These are phyloP conservation scores for Discostella stelligeroides DNA, from an alignment of 108 stramenopile species.

Conservation along the genomic window DNA sequence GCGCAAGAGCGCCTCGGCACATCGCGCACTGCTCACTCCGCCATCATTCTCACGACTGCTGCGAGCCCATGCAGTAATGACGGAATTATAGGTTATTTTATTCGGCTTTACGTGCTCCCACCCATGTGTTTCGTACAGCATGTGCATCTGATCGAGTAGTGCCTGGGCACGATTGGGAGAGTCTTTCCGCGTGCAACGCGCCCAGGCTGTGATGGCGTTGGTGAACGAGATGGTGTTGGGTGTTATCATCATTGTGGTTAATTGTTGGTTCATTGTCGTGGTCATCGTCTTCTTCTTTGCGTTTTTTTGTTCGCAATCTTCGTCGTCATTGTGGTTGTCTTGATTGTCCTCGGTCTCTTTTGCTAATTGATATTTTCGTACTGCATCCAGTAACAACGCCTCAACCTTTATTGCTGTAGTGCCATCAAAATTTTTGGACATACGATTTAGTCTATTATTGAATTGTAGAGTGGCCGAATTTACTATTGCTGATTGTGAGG, in stretches of 20 bases:
- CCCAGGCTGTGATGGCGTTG: constrained; percentile 65
- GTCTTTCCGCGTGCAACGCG: constrained; percentile 55
- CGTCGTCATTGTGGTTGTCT: not conserved
- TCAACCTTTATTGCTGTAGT: constrained; percentile 43
- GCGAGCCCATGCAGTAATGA: constrained; percentile 56
- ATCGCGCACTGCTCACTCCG: constrained; percentile 29
- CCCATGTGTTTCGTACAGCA: constrained; percentile 14
- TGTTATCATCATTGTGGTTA: constrained; percentile 15
- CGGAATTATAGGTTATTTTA: constrained; percentile 64
- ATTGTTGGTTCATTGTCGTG: not conserved
- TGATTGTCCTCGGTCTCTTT: constrained; percentile 3
- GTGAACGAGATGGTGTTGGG: constrained; percentile 53
- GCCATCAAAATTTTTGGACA: constrained; percentile 35
- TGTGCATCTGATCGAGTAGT: constrained; percentile 38
- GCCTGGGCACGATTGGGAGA: constrained; percentile 45
- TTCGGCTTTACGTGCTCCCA: constrained; percentile 63
- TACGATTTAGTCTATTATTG: constrained; percentile 36
- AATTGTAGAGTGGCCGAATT: constrained; percentile 48
- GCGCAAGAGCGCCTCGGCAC: constrained; percentile 43
- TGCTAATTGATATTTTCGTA: constrained; percentile 26
- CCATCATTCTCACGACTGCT: constrained; percentile 30
- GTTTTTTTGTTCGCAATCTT: not conserved
- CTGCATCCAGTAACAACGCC: constrained; percentile 21
- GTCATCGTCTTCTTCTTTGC: constrained; percentile 1
- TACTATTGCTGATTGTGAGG: constrained; percentile 11